Evolutionary conservation across 1,284 basidiomycete genomes (phyloP).

Genomic region (Marasmius tenuissimus): DNA sequence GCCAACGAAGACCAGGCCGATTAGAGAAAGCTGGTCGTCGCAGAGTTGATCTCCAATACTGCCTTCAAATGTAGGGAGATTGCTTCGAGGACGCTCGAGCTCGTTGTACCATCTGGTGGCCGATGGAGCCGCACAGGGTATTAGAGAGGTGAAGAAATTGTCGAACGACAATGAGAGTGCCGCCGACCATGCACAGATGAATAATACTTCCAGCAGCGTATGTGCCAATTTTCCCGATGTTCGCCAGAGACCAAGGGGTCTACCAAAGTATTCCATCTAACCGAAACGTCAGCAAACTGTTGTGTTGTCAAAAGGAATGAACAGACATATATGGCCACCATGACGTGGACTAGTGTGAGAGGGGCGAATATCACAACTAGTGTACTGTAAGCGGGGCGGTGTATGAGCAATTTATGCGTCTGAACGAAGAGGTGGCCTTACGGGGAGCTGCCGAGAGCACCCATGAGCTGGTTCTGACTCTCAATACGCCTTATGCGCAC

Average conservation of each 20-base stretch:
- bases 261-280: slow-evolving; percentile 88
- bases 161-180: slow-evolving; percentile 86
- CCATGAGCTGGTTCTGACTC: slow-evolving; percentile 47
- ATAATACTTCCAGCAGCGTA: slow-evolving; percentile 81
- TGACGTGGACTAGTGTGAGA: slow-evolving; percentile 82
- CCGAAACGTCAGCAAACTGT: slow-evolving; percentile 11
- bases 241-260: slow-evolving; percentile 87
- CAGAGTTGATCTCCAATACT: slow-evolving; percentile 60
- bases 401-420: slow-evolving; percentile 7
- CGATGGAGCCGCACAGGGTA: slow-evolving; percentile 68
- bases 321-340: slow-evolving; percentile 79
- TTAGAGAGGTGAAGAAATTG: slow-evolving; percentile 86
- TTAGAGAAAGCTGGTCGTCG: slow-evolving; percentile 69
- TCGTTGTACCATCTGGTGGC: slow-evolving; percentile 71
- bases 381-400: slow-evolving; percentile 46
- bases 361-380: slow-evolving; percentile 88
- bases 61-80: slow-evolving; percentile 44
- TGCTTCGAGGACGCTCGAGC: slow-evolving; percentile 47
- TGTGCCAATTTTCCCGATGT: slow-evolving; percentile 81
- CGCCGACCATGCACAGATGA: slow-evolving; percentile 92
- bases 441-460: slow-evolving; percentile 81
- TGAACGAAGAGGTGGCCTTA: slow-evolving; percentile 36
- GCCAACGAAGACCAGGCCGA: slow-evolving; percentile 73
- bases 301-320: neutral
- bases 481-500: slow-evolving; percentile 73